These are phyloP conservation scores for Rhexocercosporidium sp. DNA, from an alignment of 2,329 filamentous ascomycete genomes.

Conservation along the genomic window DNA sequence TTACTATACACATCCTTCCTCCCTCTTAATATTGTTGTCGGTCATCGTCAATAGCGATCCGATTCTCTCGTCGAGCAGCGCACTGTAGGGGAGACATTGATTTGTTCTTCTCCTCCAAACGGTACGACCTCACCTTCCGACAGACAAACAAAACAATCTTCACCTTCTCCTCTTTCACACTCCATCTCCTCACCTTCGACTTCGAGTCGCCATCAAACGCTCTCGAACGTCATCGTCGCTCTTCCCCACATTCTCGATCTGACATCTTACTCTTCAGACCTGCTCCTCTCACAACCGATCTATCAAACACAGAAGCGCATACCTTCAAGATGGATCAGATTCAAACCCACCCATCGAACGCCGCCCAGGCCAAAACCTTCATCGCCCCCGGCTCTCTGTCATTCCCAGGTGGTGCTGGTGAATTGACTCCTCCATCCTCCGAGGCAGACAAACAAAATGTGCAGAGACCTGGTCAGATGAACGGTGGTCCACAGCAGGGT, in stretches of 20 bases:
- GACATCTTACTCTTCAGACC: constrained; percentile 37
- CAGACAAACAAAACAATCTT: constrained; percentile 25
- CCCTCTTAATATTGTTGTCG: constrained; percentile 29
- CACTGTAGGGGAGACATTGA: constrained; percentile 89
- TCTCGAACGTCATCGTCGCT: constrained; percentile 26
- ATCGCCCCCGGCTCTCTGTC: constrained; percentile 91
- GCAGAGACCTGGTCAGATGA: constrained; percentile 54
- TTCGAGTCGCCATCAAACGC: constrained; percentile 26
- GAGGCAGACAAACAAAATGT: constrained; percentile 66
- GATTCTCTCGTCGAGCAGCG: constrained; percentile 45
- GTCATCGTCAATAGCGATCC: constrained; percentile 30
- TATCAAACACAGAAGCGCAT: constrained; percentile 38
- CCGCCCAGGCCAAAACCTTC: constrained; percentile 93
- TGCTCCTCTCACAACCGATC: constrained; percentile 32
- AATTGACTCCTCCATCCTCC: constrained; percentile 80
- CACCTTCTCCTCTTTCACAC: constrained; percentile 11
- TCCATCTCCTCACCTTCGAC: constrained; percentile 19
- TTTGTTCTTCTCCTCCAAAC: constrained; percentile 92
- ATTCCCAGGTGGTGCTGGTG: constrained; percentile 83
- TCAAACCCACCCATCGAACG: constrained; percentile 89
- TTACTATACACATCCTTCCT: constrained; percentile 12
- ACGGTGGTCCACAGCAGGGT: constrained; percentile 59
- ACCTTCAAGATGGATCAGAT: constrained; percentile 75
- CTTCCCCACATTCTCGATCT: constrained; percentile 30
- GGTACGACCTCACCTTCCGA: constrained; percentile 51